A percentile compares a stretch with the other conserved stretches of the same genome.
These are phyloP conservation scores for Globisporangium sylvaticum DNA, from an alignment of 352 stramenopile genomes.

Conservation along the genomic window DNA sequence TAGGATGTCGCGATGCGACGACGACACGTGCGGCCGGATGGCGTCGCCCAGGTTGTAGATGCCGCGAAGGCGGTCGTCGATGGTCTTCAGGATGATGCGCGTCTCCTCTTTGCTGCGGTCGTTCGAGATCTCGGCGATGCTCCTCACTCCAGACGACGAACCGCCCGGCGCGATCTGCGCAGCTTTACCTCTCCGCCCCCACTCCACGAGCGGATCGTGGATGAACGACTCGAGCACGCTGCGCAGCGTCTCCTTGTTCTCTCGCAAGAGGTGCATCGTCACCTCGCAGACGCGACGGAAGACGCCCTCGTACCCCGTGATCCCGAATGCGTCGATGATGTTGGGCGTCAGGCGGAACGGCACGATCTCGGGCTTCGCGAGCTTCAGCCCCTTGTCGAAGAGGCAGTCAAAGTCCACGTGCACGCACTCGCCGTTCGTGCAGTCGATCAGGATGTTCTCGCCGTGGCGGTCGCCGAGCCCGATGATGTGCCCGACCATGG, in stretches of 20 bases:
- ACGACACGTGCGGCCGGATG: constrained; percentile 65
- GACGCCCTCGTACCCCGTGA: constrained; percentile 94
- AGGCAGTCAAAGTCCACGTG: constrained; percentile 99
- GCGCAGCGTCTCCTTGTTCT: constrained; percentile 96
- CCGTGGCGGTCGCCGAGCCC: constrained; percentile 94
- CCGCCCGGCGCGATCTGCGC: constrained; percentile 28
- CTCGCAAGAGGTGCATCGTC: constrained; percentile 89
- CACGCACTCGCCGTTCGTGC: constrained; percentile 95
- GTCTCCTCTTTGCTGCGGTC: constrained; percentile 87
- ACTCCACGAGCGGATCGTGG: constrained; percentile 95
- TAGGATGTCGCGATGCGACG: constrained; percentile 59
- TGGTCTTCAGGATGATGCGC: constrained; percentile 82
- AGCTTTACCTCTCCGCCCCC: constrained; percentile 75
- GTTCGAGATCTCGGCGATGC: constrained; percentile 45
- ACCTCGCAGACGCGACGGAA: constrained; percentile 92
- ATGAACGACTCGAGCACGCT: constrained; percentile 99
- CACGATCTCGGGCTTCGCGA: constrained; percentile 97
- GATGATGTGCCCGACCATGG: constrained; percentile 95
- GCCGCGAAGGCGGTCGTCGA: constrained; percentile 89
- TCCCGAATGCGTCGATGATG: constrained; percentile 99
- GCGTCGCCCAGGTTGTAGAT: constrained; percentile 90
- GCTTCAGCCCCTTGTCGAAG: constrained; percentile 99
- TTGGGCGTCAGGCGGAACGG: constrained; percentile 99
- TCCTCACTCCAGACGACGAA: constrained; percentile 17
- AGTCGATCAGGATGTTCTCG: constrained; percentile 99